Evolutionary conservation across 2,329 filamentous ascomycete genomes (phyloP), one percentile per base, ranked within the genome.

Genomic region (Cryphonectria naterciae): DNA sequence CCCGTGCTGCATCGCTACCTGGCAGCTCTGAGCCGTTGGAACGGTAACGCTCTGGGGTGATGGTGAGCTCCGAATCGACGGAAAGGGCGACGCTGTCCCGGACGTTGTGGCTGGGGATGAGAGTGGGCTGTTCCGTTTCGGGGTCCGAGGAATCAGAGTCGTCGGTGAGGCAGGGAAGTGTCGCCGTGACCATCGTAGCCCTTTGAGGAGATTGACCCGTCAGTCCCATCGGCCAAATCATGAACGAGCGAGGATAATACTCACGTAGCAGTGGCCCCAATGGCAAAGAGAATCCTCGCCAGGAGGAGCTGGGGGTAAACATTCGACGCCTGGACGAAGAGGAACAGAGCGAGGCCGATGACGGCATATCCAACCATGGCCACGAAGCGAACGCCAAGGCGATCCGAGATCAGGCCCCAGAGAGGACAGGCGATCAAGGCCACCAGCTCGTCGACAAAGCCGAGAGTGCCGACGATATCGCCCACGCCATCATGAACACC

Each of bases 111-210:
- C 61, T 35, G 13, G 71, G 68, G 49, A 54, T 17, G 54, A 72
- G 68, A 8, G 79, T 74, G 17, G 79, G 77, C 75, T 84, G 84
- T 70, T 69, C 67, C 17, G 67, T 63, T 17, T 67, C 65, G 52
- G 63, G 25, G 43, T 68, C 70, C 22, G 75, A 77, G 54, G 70
- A 74, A 1, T 76, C 74, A 54, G 78, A 81, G 43, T 88, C 87
- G 73, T 87, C 86, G 6, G 89, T 90, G 74, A 92, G 81, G 15
- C 87, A 91, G 1, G 96, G 96, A 35, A 99, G 85, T 62, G 97
- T 94, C 4, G 96, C 96, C 11, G 96, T 98, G 28, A 99, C 96
- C 96, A 99, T 99, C 1, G 96, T 98, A 19, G 94, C 88, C 6
- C 87, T 89, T 89, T 69, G 15, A 37, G 68, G 32, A 56, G 68